These are phyloP conservation scores for Mucuna pruriens DNA, from an alignment of 306 rosid species.

Conservation along the genomic window DNA sequence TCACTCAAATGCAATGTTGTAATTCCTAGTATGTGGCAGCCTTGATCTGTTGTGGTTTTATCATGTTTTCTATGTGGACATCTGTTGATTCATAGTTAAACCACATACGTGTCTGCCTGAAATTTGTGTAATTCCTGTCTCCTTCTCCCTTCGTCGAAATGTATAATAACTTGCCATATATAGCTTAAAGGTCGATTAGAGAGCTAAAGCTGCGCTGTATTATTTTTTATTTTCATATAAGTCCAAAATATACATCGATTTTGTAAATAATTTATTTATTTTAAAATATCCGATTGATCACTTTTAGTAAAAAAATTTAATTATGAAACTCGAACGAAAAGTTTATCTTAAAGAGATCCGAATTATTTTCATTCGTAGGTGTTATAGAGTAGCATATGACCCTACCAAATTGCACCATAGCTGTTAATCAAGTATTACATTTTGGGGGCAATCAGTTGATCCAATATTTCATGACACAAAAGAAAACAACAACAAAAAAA, in stretches of 20 bases:
- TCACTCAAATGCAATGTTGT: neutral
- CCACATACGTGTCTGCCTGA: neutral
- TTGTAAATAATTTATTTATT: no score
- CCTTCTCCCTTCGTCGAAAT: neutral
- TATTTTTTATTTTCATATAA: no score
- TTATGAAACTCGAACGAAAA: no score
- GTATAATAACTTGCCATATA: neutral
- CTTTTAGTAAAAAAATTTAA: no score
- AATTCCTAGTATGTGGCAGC: no score
- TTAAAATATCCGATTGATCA: no score
- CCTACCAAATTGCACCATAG: neutral
- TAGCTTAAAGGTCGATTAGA: neutral
- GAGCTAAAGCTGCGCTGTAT: neutral
- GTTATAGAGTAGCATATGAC: neutral
- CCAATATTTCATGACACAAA: neutral
- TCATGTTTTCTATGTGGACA: no score
- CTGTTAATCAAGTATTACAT: neutral
- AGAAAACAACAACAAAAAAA: neutral
- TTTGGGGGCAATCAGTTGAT: neutral
- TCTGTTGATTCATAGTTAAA: neutral
- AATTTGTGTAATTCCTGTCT: neutral
- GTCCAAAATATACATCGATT: no score
- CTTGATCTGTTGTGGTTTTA: no score
- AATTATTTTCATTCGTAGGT: no score
- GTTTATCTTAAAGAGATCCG: no score